phyloP scores from a whole-genome alignment of 371 early-diverging fungal species.

The Conidiobolus incongruus region DNA sequence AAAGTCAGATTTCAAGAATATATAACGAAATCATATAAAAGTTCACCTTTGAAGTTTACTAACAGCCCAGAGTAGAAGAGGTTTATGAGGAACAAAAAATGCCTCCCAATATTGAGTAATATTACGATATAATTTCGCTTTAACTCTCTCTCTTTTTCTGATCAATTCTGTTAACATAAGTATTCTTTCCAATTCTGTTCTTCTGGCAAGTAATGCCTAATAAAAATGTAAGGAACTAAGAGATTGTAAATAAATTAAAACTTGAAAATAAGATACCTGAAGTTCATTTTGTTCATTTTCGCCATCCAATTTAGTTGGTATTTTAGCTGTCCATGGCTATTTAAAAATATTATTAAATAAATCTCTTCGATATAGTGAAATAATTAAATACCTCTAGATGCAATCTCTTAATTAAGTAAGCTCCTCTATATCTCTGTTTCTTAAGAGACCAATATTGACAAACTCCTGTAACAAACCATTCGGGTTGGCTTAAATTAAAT shows the following conservation, averaged over 20 bases:
- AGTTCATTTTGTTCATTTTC: slow-evolving; percentile 1
- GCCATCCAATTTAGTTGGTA: slow-evolving; percentile 26
- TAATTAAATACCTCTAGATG: slow-evolving; percentile 52
- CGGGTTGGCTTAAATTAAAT: slow-evolving; percentile 22
- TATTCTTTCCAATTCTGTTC: slow-evolving; percentile 71
- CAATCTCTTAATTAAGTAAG: slow-evolving; percentile 80
- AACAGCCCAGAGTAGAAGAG: slow-evolving; percentile 5
- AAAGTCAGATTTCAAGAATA: neutral
- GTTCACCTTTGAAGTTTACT: neutral
- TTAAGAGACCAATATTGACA: slow-evolving; percentile 90
- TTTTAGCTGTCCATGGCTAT: slow-evolving; percentile 73
- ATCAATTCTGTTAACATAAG: slow-evolving; percentile 68
- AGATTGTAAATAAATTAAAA: neutral
- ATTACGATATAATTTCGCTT: slow-evolving; percentile 30
- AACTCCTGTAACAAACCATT: slow-evolving; percentile 28
- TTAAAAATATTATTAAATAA: neutral
- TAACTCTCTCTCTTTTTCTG: slow-evolving; percentile 65
- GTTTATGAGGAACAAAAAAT: slow-evolving; percentile 46
- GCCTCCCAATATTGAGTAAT: slow-evolving; percentile 25
- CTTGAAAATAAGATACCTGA: neutral
- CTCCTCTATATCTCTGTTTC: slow-evolving; percentile 63
- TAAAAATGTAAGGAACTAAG: too few relatives aligned
- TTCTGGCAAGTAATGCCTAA: too few relatives aligned
- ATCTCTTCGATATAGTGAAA: neutral
- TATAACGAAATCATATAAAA: neutral